These are phyloP conservation scores for Fusarium robinianum DNA, from an alignment of 2,329 filamentous ascomycete species.

Conservation along the genomic window DNA sequence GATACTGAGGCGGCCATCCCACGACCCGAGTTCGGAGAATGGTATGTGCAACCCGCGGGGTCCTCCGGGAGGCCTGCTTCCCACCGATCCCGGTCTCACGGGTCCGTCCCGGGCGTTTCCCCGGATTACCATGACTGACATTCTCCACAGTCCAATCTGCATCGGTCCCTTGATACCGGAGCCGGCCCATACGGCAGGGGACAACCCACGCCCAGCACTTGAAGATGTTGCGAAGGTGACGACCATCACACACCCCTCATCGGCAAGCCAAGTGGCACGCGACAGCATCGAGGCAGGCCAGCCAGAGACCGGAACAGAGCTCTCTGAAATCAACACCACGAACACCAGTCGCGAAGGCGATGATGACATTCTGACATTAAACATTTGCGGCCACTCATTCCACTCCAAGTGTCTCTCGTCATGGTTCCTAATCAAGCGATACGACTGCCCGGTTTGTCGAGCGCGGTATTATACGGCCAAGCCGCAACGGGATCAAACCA, in stretches of 20 bases:
- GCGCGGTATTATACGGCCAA: constrained; percentile 38
- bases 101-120: constrained; percentile 1
- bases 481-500: constrained; percentile 13
- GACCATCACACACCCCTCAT: constrained; percentile 6
- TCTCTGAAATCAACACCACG: neutral
- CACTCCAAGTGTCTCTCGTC: constrained; percentile 46
- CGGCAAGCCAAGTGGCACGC: neutral
- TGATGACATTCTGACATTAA: constrained; percentile 44
- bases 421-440: constrained; percentile 45
- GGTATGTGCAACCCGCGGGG: constrained; percentile 25
- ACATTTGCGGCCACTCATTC: constrained; percentile 46
- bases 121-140: constrained; percentile 8
- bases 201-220: constrained; percentile 22
- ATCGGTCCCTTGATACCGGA: constrained; percentile 40
- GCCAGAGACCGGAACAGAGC: constrained; percentile 1
- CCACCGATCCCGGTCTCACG: constrained; percentile 2
- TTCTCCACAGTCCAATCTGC: constrained; percentile 39
- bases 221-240: constrained; percentile 22
- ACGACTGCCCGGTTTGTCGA: constrained; percentile 48
- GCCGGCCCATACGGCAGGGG: constrained; percentile 24
- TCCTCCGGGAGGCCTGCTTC: neutral
- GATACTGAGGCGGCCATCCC: constrained; percentile 27
- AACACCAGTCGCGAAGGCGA: constrained; percentile 9
- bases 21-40: constrained; percentile 32
- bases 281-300: neutral